These are phyloP conservation scores for Gymnopus androsaceus DNA, from an alignment of 1,284 basidiomycete species.

Conservation along the genomic window DNA sequence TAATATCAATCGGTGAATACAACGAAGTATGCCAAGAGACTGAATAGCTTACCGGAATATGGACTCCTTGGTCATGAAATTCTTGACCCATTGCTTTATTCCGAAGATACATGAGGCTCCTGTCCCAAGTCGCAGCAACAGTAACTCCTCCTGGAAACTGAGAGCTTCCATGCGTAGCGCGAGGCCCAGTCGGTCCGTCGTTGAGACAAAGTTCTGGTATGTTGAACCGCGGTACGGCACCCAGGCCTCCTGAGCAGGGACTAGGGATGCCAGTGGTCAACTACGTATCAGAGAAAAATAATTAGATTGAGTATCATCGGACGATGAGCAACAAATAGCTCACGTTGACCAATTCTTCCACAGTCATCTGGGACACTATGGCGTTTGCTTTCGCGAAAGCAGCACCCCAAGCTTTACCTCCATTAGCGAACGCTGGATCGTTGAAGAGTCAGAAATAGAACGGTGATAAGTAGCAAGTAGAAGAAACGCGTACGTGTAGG, in stretches of 20 bases:
- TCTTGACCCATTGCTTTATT: conserved; percentile 61
- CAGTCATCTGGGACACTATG: neutral
- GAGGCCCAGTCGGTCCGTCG: conserved; percentile 50
- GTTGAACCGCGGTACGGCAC: conserved; percentile 15
- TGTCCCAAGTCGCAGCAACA: conserved; percentile 39
- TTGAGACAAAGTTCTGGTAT: conserved; percentile 28
- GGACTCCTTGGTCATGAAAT: conserved; percentile 60
- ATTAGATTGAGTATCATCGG: neutral
- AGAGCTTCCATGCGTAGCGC: conserved; percentile 34
- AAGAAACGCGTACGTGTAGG: neutral
- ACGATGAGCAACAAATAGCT: neutral
- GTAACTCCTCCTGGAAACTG: conserved; percentile 41
- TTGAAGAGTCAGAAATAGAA: neutral
- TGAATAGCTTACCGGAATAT: conserved; percentile 32
- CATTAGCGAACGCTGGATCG: neutral
- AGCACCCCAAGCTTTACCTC: conserved; percentile 2
- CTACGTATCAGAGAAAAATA: neutral
- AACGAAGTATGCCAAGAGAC: neutral
- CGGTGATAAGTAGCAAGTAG: neutral
- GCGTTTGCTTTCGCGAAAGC: conserved; percentile 5
- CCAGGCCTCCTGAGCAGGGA: conserved; percentile 45
- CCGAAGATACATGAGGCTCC: conserved; percentile 39
- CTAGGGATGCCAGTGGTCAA: conserved; percentile 5
- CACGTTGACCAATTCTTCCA: conserved; percentile 1
- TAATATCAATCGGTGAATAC: neutral